Conservation (phyloP, 2,329 filamentous ascomycete species). For the Alternaria sp. region DNA sequence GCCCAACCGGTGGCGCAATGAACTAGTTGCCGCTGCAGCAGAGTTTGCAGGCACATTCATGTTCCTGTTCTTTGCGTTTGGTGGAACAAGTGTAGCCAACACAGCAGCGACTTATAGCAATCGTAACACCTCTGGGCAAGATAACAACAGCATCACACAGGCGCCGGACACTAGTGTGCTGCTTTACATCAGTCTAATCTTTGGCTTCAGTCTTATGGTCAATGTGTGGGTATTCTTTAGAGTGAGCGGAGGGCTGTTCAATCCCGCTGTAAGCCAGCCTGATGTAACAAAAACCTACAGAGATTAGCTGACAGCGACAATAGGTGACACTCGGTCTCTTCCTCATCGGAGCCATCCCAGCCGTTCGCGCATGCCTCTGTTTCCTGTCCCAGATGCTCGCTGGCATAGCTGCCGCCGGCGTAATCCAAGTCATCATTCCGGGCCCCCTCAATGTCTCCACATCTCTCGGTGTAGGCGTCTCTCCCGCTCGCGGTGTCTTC, state of each 20-base stretch:
- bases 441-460: constrained; percentile 48
- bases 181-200: constrained; percentile 50
- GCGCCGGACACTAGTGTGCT: constrained; percentile 47
- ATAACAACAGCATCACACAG: constrained; percentile 37
- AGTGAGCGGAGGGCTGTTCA: constrained; percentile 52
- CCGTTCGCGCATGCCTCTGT: constrained; percentile 41
- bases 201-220: constrained; percentile 52
- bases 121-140: constrained; percentile 29
- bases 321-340: constrained; percentile 51
- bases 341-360: constrained; percentile 42
- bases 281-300: not conserved
- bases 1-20: constrained; percentile 42
- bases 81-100: constrained; percentile 51
- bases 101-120: constrained; percentile 37
- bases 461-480: constrained; percentile 44
- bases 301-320: not conserved
- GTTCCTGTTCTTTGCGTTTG: constrained; percentile 54
- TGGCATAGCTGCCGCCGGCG: constrained; percentile 48
- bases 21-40: constrained; percentile 47
- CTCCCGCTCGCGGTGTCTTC: constrained; percentile 48
- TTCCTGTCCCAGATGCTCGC: constrained; percentile 50
- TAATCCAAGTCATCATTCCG: constrained; percentile 49
- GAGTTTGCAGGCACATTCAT: constrained; percentile 54
- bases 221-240: constrained; percentile 54
- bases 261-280: constrained; percentile 50